Base-by-base conservation (phyloP, 1,139 yeast genomes). In the Candida labiduridarum region DNA sequence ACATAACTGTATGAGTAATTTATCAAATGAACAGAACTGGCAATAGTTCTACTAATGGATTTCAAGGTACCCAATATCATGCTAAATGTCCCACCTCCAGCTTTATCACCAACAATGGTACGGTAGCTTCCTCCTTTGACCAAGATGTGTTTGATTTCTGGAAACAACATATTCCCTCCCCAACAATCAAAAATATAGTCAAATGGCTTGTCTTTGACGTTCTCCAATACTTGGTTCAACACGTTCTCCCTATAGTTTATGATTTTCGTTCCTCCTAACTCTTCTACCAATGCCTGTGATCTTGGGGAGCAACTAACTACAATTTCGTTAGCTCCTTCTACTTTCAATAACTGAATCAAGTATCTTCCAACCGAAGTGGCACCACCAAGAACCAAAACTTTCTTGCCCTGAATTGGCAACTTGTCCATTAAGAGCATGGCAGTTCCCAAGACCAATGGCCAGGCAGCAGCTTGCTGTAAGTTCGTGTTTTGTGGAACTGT, bases 341-440 rank as follows among this genome's bases (percentile, higher is more conserved):
- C 64, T 56, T 80, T 83, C 25, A 84, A 77, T 18, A 87, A 59
- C 60, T 85, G 89, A 25, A 83, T 71, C 2, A 79, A 76, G 66
- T 72, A 78, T 52, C 81, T 65, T 1, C 94, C 95, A 7, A 86
- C 87, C 10, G 85, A 72, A 1, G 94, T 81, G 3, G 88, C 82
- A 12, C 87, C 94, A 41, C 96, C 96, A 52, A 86, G 72, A 41
- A 89, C 72, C 47, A 87, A 69, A 1, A 87, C 78, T 52, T 68
- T 68, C 29, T 50, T 50, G 39, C 45, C 42, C 4, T 41, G 22
- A 12, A 54, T 31, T 14, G 41, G 46, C 2, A 48, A 42, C 2
- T 40, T 43, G 48, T 66, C 65, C 46, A 82, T 61, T 48, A 81
- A 62, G 40, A 69, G 71, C 55, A 62, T 70, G 0, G 89, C 89